Base-by-base conservation (phyloP, 2,329 filamentous ascomycete genomes). In the Aureobasidium uvarum region DNA sequence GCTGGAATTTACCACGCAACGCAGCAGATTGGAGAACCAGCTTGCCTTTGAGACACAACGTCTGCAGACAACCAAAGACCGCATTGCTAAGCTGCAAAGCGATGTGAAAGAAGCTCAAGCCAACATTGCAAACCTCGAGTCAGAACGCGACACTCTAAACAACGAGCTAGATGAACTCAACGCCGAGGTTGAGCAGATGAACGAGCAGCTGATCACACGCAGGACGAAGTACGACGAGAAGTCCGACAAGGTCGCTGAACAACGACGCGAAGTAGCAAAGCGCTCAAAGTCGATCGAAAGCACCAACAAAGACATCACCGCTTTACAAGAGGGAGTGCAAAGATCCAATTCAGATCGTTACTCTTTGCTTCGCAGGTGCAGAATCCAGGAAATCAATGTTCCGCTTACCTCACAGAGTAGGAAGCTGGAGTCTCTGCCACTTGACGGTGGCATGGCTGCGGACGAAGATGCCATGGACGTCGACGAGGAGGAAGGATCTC, bases 351-450 rank as follows among this genome's bases (percentile, higher is more conserved):
- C 92, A 0, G 87, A 86, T 71, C 91, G 95, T 74, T 96, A 96
- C 74, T 88, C 88, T 51, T 80, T 96, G 54, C 84, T 99, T 62
- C 87, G 92, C 73, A 87, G 91, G 68, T 98, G 94, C 81, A 94
- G 96, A 74, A 86, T 99, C 54, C 94, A 98, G 74, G 93, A 97
- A 73, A 91, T 98, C 70, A 87, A 89, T 68, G 84, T 99, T 66
- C 95, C 95, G 2, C 83, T 99, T 25, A 80, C 83, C 2, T 81
- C 87, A 65, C 88, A 88, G 28, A 96, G 92, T 2, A 81, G 80
- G 39, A 79, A 81, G 7, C 82, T 99, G 28, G 92, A 96, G 71
- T 86, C 89, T 68, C 83, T 99, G 60, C 95, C 95, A 3, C 92
- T 96, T 71, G 91, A 96, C 73, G 92, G 96, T 70, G 70, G 68